Percentiles rank a stretch among this genome's conserved stretches.
Conservation (phyloP, 345 rosid species). For the Pugionium dolabratum region DNA sequence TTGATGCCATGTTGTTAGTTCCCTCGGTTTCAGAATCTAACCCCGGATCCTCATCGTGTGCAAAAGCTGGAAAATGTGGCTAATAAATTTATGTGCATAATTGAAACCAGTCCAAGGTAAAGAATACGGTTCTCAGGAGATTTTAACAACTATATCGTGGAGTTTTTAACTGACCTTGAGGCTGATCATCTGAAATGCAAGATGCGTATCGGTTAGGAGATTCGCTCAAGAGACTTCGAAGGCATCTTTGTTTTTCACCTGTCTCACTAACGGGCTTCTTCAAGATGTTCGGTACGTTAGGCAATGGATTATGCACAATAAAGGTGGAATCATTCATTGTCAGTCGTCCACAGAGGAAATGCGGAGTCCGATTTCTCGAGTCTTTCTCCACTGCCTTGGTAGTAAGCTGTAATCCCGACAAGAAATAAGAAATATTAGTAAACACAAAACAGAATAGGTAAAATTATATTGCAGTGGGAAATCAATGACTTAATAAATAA, state of each 20-base stretch:
- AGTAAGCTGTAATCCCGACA: constrained; percentile 55
- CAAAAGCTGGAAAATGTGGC: constrained; percentile 47
- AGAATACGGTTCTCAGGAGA: constrained; percentile 12
- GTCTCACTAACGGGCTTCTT: constrained; percentile 51
- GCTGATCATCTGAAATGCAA: constrained; percentile 21
- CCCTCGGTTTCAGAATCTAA: constrained; percentile 50
- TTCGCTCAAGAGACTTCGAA: constrained; percentile 43
- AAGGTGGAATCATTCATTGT: constrained; percentile 55
- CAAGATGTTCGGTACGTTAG: constrained; percentile 45
- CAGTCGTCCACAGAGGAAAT: constrained; percentile 64
- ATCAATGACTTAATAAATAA: constrained; percentile 36
- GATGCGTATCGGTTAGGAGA: constrained; percentile 35
- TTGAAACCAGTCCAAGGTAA: background rate
- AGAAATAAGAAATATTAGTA: background rate
- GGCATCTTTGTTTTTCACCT: constrained; percentile 45
- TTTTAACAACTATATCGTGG: background rate
- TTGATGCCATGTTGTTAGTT: constrained; percentile 39
- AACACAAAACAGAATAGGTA: background rate
- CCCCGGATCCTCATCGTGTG: constrained; percentile 46
- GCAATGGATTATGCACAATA: constrained; percentile 49
- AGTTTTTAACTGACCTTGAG: constrained; percentile 25
- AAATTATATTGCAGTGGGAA: constrained; percentile 3
- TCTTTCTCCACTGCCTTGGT: constrained; percentile 70
- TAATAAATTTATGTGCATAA: background rate
- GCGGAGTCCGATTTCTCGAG: constrained; percentile 65